Evolutionary conservation across 2,329 filamentous ascomycete species (phyloP).

Genomic region (Alternaria angustiovoidea): DNA sequence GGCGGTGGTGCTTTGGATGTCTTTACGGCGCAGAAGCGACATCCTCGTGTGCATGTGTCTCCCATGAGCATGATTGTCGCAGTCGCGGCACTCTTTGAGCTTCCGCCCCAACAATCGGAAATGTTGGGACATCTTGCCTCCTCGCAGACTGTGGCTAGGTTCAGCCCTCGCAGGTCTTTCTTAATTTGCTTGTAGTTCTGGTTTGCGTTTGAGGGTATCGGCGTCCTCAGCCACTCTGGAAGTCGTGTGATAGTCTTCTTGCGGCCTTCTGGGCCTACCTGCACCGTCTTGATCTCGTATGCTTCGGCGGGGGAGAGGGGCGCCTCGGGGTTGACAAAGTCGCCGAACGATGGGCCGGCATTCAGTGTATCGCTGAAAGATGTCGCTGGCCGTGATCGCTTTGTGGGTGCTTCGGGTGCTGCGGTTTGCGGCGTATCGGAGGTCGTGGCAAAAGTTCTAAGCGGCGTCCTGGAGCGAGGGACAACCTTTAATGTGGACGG

Average conservation of each 20-base stretch:
- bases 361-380: constrained; percentile 70
- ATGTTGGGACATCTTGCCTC: constrained; percentile 98
- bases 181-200: constrained; percentile 96
- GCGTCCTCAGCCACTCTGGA: constrained; percentile 95
- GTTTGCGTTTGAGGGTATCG: constrained; percentile 81
- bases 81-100: constrained; percentile 85
- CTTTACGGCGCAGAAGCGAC: constrained; percentile 97
- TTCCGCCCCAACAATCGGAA: constrained; percentile 96
- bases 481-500: constrained; percentile 29
- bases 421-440: constrained; percentile 36
- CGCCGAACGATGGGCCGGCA: constrained; percentile 68
- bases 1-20: constrained; percentile 79
- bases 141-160: constrained; percentile 95
- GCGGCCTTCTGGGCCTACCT: constrained; percentile 67
- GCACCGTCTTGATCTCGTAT: constrained; percentile 67
- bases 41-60: constrained; percentile 95
- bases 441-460: constrained; percentile 46
- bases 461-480: constrained; percentile 25
- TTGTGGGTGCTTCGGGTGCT: constrained; percentile 31
- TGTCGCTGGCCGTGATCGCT: constrained; percentile 56
- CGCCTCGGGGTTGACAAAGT: constrained; percentile 64
- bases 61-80: constrained; percentile 99
- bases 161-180: constrained; percentile 86
- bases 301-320: constrained; percentile 60
- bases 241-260: constrained; percentile 76